Evolutionary conservation across 2,329 filamentous ascomycete genomes (phyloP), one percentile per base, ranked within the genome.

Genomic region (Rutstroemia sp.): DNA sequence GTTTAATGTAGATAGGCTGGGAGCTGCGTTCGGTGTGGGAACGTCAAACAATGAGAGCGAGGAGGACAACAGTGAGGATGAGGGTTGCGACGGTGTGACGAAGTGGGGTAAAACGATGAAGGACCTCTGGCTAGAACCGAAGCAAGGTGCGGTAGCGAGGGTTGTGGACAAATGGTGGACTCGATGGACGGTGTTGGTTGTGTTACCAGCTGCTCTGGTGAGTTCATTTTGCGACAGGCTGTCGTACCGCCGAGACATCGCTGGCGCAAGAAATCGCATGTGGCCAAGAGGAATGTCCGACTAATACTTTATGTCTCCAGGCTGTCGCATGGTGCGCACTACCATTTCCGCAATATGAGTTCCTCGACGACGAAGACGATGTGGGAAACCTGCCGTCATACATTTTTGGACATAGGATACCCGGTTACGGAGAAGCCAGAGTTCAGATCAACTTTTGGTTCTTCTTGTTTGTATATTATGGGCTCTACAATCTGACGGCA

Each of bases 361-460:
- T 86, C 17, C 73, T 73, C 1, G 69, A 73, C 56, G 72, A 77
- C 39, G 72, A 76, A 30, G 27, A 30, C 57, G 71, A 73, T 48
- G 70, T 54, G 42, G 52, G 38, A 25, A 47, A 50, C 23, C 57
- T 50, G 52, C 53, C 38, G 21, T 19, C 38, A 21, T 27, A 23
- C 10, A 51, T 38, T 56, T 60, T 38, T 39, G 70, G 69, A 41
- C 72, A 73, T 61, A 78, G 76, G 54, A 71, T 73, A 0, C 82
- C 83, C 0, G 83, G 83, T 25, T 82, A 87, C 73, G 84, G 84
- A 57, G 75, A 78, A 62, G 81, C 83, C 5, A 74, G 79, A 44
- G 83, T 87, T 4, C 78, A 80, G 60, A 78, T 87, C 62, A 85
- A 84, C 72, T 87, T 87, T 65, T 87, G 84, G 83, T 86, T 86